These are phyloP conservation scores for Hymenoscyphus linearis DNA, from an alignment of 2,329 filamentous ascomycete species.

Conservation along the genomic window DNA sequence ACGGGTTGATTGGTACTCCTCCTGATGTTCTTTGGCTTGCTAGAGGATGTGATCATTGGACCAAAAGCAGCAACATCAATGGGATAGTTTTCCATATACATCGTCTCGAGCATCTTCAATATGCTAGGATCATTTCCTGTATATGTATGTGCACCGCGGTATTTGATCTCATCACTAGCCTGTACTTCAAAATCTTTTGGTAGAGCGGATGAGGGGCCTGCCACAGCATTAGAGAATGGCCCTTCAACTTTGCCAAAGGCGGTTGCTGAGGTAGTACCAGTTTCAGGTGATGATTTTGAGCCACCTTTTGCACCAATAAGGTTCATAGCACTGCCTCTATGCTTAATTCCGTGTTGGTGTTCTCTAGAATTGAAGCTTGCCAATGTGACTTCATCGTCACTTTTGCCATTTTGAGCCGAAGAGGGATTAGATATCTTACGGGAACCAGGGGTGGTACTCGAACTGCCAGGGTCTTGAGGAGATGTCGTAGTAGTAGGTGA, in stretches of 20 bases:
- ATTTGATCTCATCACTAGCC: constrained; percentile 38
- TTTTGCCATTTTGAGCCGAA: constrained; percentile 14
- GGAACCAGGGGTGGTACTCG: constrained; percentile 9
- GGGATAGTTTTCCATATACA: constrained; percentile 71
- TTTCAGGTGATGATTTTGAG: constrained; percentile 59
- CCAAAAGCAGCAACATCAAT: constrained; percentile 68
- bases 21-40: constrained; percentile 45
- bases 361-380: constrained; percentile 29
- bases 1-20: constrained; percentile 26
- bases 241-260: constrained; percentile 60
- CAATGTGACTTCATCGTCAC: constrained; percentile 30
- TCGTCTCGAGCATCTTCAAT: constrained; percentile 70
- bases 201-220: constrained; percentile 34
- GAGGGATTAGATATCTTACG: constrained; percentile 15
- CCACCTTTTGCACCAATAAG: constrained; percentile 49
- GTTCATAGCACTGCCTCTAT: constrained; percentile 56
- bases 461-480: constrained; percentile 18
- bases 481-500: constrained; percentile 20
- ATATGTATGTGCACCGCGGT: constrained; percentile 73
- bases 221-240: constrained; percentile 32
- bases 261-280: constrained; percentile 56
- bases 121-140: constrained; percentile 69
- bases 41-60: constrained; percentile 68
- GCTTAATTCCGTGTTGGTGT: constrained; percentile 43
- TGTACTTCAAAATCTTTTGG: constrained; percentile 33